Evolutionary conservation across 306 rosid species (phyloP), one percentile per base, ranked within the genome.

Genomic region (Herpetospermum pedunculosum): DNA sequence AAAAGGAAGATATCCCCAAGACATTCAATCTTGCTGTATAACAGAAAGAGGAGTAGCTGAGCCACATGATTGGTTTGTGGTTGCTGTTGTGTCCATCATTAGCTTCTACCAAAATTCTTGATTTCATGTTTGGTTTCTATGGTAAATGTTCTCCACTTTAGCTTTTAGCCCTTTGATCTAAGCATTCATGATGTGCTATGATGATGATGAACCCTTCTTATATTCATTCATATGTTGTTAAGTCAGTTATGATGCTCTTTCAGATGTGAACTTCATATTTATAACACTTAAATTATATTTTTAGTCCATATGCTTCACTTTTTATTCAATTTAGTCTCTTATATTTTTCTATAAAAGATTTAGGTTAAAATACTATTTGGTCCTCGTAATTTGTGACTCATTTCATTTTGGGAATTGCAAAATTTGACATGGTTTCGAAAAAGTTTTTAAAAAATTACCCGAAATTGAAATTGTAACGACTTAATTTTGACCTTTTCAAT

Each of bases 1-100:
- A 77, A 67, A 72, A 77, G 52, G 74, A 69, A 69, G 38, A 67
- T 67, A 67, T 28, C 54, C 53, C 37, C 37, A 44, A 69, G 74
- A 46, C 74, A 8, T 16, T 69, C 40, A 44, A 69, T 69, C 55
- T 69, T 69, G 55, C 37, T 69, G 73, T 44, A 69, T 43, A 25
- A 69, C 73, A 26, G 54, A 59, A 68, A 68, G 73, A 69, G n/a
- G 73, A 25, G 73, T 69, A 25, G 25, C 74, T 16, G 25, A 18
- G 41, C 74, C 57, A 46, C 74, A 69, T 18, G 57, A 65, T 65
- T 65, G 50, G 50, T 26, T 69, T 26, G 55, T 26, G 55, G 74
- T 46, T 44, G 74, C 74, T 69, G 74, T 46, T 68, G 73, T 68
- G 73, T 68, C 30, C 49, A 65, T 65, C 54, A 43, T 68, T 68